Evolutionary conservation across 805 yeast species (phyloP).

Genomic region (Hanseniaspora guilliermondii): DNA sequence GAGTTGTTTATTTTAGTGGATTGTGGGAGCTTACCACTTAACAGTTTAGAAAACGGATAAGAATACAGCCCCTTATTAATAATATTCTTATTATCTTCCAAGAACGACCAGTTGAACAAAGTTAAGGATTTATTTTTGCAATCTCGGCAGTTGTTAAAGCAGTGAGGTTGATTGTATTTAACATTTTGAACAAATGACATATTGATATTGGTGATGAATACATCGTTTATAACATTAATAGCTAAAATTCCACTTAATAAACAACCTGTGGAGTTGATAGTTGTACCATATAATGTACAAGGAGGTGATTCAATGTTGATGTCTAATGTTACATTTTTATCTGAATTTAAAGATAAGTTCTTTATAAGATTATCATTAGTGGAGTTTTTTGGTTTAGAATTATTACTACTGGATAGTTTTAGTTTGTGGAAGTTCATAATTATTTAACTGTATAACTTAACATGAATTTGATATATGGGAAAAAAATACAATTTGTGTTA

Average conservation of each 20-base stretch:
- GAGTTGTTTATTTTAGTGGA: slow-evolving; percentile 40
- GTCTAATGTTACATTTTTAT: slow-evolving; percentile 31
- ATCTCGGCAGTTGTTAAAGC: slow-evolving; percentile 39
- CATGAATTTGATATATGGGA: too few species aligned
- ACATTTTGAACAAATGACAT: slow-evolving; percentile 63
- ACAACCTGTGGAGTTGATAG: slow-evolving; percentile 72
- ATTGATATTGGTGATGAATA: slow-evolving; percentile 31
- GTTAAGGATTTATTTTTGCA: slow-evolving; percentile 47
- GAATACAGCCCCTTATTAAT: slow-evolving; percentile 49
- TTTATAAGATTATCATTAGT: not conserved
- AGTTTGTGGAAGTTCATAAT: slow-evolving; percentile 6
- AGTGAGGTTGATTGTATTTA: slow-evolving; percentile 52
- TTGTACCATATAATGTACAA: slow-evolving; percentile 66
- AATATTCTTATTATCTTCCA: slow-evolving; percentile 34
- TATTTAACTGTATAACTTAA: too few species aligned
- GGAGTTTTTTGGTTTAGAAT: too few species aligned
- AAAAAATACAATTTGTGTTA: too few species aligned
- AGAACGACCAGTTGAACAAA: slow-evolving; percentile 80
- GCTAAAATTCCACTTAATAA: slow-evolving; percentile 67
- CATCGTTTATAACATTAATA: slow-evolving; percentile 35
- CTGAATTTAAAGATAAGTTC: not conserved
- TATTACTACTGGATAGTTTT: not conserved
- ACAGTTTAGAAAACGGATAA: slow-evolving; percentile 79
- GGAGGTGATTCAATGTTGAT: slow-evolving; percentile 85
- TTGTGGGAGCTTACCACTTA: slow-evolving; percentile 83